Conservation (phyloP, 495 filamentous ascomycete species). For the Trichoderma asperelloides region DNA sequence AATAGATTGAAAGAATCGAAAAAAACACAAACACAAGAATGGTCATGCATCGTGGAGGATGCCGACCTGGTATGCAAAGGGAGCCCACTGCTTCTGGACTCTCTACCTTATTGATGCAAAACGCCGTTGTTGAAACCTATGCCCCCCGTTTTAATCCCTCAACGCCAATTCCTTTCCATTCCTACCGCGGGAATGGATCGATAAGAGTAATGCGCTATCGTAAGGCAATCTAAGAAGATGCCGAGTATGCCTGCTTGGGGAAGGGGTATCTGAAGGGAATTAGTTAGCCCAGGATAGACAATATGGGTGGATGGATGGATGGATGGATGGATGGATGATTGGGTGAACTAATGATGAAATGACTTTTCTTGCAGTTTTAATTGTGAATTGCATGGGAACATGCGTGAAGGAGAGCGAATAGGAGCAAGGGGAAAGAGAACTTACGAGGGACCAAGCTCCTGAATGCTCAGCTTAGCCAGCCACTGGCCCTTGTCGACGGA, state of each 20-base stretch:
- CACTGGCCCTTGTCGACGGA: slow-evolving; percentile 86
- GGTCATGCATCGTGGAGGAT: slow-evolving; percentile 29
- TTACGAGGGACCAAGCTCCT: slow-evolving; percentile 93
- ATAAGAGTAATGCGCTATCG: slow-evolving; percentile 16
- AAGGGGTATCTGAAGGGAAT: slow-evolving; percentile 55
- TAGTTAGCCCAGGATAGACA: background rate
- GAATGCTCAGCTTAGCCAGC: slow-evolving; percentile 85
- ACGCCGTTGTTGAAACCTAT: slow-evolving; percentile 26
- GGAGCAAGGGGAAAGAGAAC: no score
- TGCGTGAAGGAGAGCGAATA: no score
- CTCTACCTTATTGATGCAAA: slow-evolving; percentile 16
- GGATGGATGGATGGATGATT: no score
- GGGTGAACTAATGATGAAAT: background rate
- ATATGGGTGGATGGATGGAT: background rate
- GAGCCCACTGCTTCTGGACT: slow-evolving; percentile 15
- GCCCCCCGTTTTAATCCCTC: slow-evolving; percentile 7
- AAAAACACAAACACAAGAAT: background rate
- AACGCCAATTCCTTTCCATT: slow-evolving; percentile 6
- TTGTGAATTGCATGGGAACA: background rate
- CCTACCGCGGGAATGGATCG: background rate
- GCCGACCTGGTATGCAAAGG: slow-evolving; percentile 14
- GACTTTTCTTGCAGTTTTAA: background rate
- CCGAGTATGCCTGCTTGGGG: slow-evolving; percentile 70
- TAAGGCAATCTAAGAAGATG: slow-evolving; percentile 21
- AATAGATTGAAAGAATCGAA: background rate